Evolutionary conservation across 169 alveolate species (phyloP), one percentile per base, ranked within the genome.

Genomic region (Babesia ovis): DNA sequence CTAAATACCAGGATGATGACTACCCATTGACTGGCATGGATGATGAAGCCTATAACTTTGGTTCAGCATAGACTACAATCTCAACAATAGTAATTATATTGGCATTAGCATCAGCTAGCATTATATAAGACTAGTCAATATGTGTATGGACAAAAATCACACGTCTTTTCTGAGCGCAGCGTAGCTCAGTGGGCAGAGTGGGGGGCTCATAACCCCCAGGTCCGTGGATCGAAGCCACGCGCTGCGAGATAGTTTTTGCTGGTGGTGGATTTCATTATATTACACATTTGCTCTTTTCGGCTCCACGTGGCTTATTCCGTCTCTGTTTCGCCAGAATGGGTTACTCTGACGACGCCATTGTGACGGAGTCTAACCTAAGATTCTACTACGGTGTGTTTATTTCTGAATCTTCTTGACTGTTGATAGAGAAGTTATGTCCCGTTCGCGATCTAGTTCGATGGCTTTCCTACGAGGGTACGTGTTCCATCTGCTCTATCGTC

Each of bases 151-250:
- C 25, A 11, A 1, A 53, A 53, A 31, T 16, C 1, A 11, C 37
- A 27, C 18, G 42, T 0, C 14, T 12, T 2, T 14, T 1, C 9
- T 27, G n/a, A 25, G 68, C 90, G 96, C 96, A 92, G 94, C 95
- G 95, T 91, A 91, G 96, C 96, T 92, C 96, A 91, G 96, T 86
- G 96, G 96, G n/a, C 82, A 91, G 96, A 92, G 96, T 92, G 95
- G 94, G 96, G 96, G 96, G 95, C 96, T 91, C 96, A 92, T 92
- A 92, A 92, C 96, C 95, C 96, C 96, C 94, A 91, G 95, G 96
- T 79, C 96, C 96, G 95, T 87, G 95, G 96, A 92, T 92, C 96
- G 96, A 92, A 92, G 87, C 96, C 95, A 85, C 94, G 96, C 96
- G 95, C 94, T 92, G 95, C 96, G 56, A 48, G 56, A 8, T 91